Evolutionary conservation across 2,329 filamentous ascomycete species (phyloP).

Genomic region (Furcasterigmium sp.): DNA sequence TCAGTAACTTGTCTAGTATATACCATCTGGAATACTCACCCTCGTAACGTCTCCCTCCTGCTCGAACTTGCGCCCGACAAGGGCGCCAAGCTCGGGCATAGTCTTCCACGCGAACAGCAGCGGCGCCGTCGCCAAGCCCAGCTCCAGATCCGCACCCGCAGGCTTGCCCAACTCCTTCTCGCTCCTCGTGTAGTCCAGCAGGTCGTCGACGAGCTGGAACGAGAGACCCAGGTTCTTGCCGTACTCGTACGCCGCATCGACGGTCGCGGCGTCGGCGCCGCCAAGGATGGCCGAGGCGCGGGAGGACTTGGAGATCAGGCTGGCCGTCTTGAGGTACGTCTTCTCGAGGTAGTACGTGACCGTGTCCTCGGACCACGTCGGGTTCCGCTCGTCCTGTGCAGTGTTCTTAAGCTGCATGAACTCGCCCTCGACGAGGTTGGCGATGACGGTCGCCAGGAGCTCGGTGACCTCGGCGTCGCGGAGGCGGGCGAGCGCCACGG

Average conservation of each 20-base stretch:
- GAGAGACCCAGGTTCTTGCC: constrained; percentile 91
- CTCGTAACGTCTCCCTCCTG: constrained; percentile 76
- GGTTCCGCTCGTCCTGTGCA: constrained; percentile 76
- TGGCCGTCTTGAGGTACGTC: constrained; percentile 96
- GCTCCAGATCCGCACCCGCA: constrained; percentile 85
- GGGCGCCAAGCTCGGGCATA: constrained; percentile 73
- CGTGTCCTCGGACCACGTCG: constrained; percentile 81
- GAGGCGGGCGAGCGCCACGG: constrained; percentile 84
- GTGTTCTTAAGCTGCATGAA: constrained; percentile 99
- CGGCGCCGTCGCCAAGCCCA: constrained; percentile 90
- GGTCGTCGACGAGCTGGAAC: constrained; percentile 96
- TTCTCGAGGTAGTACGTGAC: constrained; percentile 94
- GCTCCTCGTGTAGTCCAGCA: constrained; percentile 91
- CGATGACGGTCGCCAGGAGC: constrained; percentile 90
- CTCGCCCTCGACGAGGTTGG: constrained; percentile 95
- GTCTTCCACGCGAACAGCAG: constrained; percentile 94
- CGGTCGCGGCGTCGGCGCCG: constrained; percentile 67
- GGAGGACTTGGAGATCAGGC: constrained; percentile 93
- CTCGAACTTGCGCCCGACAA: constrained; percentile 89
- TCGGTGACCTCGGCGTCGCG: constrained; percentile 93
- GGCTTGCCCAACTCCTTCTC: constrained; percentile 88
- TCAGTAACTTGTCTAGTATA: constrained; percentile 8
- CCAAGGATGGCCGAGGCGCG: constrained; percentile 84
- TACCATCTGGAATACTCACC: constrained; percentile 47
- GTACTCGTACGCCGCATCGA: constrained; percentile 88